Percentiles rank a stretch among this genome's conserved stretches.
Conservation (phyloP, 306 rosid genomes). For the Comarum palustre region DNA sequence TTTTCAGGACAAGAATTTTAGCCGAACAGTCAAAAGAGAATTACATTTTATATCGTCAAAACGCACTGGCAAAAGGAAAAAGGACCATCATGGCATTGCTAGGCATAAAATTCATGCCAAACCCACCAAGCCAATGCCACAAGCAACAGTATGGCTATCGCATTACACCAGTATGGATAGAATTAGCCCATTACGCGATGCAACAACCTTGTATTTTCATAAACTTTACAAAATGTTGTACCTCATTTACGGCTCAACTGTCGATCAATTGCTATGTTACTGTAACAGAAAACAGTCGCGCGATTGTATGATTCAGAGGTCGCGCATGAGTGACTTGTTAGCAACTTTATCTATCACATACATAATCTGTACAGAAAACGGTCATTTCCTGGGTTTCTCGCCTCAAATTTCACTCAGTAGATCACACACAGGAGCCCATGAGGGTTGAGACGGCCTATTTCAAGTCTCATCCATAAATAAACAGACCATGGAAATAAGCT, state of each 20-base stretch:
- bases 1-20: neutral
- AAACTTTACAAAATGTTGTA: neutral
- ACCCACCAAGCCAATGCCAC: neutral
- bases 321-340: neutral
- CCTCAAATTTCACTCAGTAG: neutral
- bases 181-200: neutral
- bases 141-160: neutral
- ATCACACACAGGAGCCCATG: neutral
- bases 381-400: neutral
- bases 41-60: neutral
- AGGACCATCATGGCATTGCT: neutral
- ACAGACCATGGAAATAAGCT: neutral
- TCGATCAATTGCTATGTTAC: neutral
- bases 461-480: neutral
- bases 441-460: neutral
- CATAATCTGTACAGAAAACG: neutral
- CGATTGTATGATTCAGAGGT: neutral
- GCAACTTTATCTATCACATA: neutral
- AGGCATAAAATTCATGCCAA: neutral
- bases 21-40: neutral
- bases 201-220: neutral
- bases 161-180: neutral
- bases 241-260: neutral
- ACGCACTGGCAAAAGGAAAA: neutral
- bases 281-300: neutral